Evolutionary conservation across 768 basidiomycete species (phyloP).

Genomic region (Mycena galericulata): DNA sequence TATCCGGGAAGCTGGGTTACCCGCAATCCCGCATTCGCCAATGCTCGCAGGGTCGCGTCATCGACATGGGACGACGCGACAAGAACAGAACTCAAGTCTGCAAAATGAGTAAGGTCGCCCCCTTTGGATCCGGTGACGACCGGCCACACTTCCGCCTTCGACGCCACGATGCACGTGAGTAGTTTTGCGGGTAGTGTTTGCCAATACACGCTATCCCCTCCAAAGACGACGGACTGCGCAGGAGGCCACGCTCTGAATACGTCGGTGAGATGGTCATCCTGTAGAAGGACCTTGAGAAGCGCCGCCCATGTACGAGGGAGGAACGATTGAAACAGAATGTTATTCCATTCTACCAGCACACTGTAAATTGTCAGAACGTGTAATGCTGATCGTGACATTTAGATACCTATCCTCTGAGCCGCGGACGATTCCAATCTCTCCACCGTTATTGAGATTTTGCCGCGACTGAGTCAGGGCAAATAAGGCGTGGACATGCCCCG

Average conservation of each 20-base stretch:
- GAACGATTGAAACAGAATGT: conserved; percentile 55
- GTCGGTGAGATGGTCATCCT: conserved; percentile 36
- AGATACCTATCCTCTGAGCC: conserved; percentile 58
- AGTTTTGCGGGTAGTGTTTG: conserved; percentile 46
- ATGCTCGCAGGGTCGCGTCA: conserved; percentile 39
- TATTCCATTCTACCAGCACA: conserved; percentile 61
- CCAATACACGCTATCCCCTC: conserved; percentile 58
- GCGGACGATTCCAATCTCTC: conserved; percentile 52
- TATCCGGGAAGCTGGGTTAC: conserved; percentile 52
- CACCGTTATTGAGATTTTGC: conserved; percentile 57
- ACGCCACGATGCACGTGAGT: conserved; percentile 41
- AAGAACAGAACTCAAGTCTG: conserved; percentile 36
- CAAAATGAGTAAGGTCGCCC: conserved; percentile 20
- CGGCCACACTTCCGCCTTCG: conserved; percentile 51
- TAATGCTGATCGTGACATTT: background rate
- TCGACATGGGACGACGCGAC: conserved; percentile 42
- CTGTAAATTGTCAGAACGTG: conserved; percentile 40
- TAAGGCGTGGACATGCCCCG: conserved; percentile 58
- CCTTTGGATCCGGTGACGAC: conserved; percentile 30
- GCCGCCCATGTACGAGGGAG: conserved; percentile 59
- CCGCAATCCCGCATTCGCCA: conserved; percentile 48
- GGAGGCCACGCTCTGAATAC: conserved; percentile 58
- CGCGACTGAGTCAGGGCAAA: conserved; percentile 61
- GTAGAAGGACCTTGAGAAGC: conserved; percentile 48
- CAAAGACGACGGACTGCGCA: conserved; percentile 41